Evolutionary conservation across 345 rosid genomes (phyloP), one percentile per base, ranked within the genome.

Genomic region (Eucalyptus marginata): DNA sequence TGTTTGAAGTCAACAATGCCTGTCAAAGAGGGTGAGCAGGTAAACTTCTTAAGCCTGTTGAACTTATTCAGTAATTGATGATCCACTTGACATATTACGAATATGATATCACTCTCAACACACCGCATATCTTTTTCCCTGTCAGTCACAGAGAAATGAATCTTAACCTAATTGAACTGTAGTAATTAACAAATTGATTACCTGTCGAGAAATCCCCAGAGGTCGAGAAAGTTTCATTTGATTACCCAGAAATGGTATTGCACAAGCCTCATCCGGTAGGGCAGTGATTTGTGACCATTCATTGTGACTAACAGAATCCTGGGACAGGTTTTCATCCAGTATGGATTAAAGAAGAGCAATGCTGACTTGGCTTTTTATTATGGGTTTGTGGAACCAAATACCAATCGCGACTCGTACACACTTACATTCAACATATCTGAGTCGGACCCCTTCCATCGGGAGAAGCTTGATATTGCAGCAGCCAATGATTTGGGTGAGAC

Each of bases 301-400:
- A 56, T 47, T 13, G 49, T 80, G 46, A 79, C 49, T 49, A 43
- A 44, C 25, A 18, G 54, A 83, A 76, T 76, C 59, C 64, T 46
- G 49, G 66, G 24, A 33, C 87, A 90, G 91, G 88, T 86, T 54
- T 76, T 88, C 88, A 90, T 90, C 86, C 91, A 90, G 86, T 90
- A 90, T 51, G 89, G 88, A 40, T 86, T 88, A 86, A 90, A 86
- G 44, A 90, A 90, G 68, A 90, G 89, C 86, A 90, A 85, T 71
- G 91, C 91, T 8, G 89, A 88, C 58, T 31, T 90, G 86, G 91
- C 91, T 44, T 46, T 90, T 54, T 79, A 90, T 76, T 90, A 90
- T 56, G 91, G 91, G 24, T 88, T 90, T 31, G 87, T 90, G 47
- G 91, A 90, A 86, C 56, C 86, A 52, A 49, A 43, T 44, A 36